Conservation (phyloP, 2,329 filamentous ascomycete genomes). For the Fusarium gaditjirri region DNA sequence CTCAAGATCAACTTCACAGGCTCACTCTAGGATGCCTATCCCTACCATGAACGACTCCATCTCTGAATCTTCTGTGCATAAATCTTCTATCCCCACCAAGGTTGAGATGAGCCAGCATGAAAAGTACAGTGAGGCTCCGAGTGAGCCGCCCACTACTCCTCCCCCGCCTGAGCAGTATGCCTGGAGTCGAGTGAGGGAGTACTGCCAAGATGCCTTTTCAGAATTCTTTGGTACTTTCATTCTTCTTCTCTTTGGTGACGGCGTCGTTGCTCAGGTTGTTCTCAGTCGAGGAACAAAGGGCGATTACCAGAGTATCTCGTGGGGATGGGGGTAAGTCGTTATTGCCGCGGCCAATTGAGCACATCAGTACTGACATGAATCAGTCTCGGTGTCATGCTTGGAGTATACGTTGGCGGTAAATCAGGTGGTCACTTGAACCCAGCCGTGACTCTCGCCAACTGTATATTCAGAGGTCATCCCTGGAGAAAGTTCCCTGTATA, state of each 20-base stretch:
- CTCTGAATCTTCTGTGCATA: constrained; percentile 50
- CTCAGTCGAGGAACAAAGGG: constrained; percentile 63
- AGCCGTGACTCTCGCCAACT: constrained; percentile 76
- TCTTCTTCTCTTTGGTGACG: constrained; percentile 75
- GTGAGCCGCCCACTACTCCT: constrained; percentile 24
- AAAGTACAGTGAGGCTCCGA: constrained; percentile 38
- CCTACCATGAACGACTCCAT: constrained; percentile 46
- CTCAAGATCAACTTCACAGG: not conserved
- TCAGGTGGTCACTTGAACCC: constrained; percentile 76
- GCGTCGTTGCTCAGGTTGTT: constrained; percentile 75
- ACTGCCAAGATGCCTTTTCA: constrained; percentile 68
- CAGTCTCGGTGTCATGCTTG: constrained; percentile 74
- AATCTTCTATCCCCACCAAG: constrained; percentile 45
- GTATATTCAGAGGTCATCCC: constrained; percentile 73
- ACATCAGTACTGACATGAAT: not conserved
- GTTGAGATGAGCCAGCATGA: constrained; percentile 47
- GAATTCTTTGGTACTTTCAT: constrained; percentile 77
- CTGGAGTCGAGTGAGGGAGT: constrained; percentile 65
- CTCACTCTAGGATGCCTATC: constrained; percentile 43
- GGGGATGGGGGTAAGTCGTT: constrained; percentile 59
- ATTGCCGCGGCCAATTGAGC: not conserved
- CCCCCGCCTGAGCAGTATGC: constrained; percentile 41
- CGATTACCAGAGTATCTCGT: constrained; percentile 60
- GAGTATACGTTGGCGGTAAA: constrained; percentile 73
- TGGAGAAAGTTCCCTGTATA: constrained; percentile 79